A percentile compares a stretch with the other conserved stretches of the same genome.
Evolutionary conservation across 352 stramenopile species (phyloP).

Genomic region (Pythium dissotocum): DNA sequence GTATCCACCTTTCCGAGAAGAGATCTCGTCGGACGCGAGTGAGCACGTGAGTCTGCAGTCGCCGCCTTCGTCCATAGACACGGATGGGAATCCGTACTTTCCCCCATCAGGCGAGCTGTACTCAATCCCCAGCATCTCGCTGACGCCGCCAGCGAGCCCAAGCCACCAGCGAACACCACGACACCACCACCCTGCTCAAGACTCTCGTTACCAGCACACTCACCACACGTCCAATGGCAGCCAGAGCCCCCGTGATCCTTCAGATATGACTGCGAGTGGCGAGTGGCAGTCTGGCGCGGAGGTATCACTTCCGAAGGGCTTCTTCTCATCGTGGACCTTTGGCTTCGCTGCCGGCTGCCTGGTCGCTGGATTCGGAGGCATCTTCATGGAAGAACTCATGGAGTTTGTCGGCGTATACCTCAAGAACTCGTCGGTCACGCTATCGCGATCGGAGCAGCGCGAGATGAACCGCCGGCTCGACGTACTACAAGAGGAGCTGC

Average conservation of each 20-base stretch:
- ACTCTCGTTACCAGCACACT: neutral
- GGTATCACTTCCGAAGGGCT: neutral
- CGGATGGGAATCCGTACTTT: constrained; percentile 12
- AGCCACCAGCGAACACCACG: neutral
- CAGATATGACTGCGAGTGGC: neutral
- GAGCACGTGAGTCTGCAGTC: constrained; percentile 5
- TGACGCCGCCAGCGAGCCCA: constrained; percentile 32
- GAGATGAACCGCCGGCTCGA: constrained; percentile 51
- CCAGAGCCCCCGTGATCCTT: neutral
- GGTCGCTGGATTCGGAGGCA: constrained; percentile 44
- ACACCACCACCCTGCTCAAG: neutral
- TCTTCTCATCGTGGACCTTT: constrained; percentile 48
- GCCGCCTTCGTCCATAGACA: constrained; percentile 8
- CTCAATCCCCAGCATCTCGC: constrained; percentile 33
- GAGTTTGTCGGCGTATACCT: constrained; percentile 33
- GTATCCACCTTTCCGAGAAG: constrained; percentile 28
- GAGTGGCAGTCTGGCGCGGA: neutral
- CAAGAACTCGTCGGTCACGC: constrained; percentile 26
- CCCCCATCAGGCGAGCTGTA: constrained; percentile 18
- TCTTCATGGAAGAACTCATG: constrained; percentile 61
- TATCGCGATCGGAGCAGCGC: constrained; percentile 25
- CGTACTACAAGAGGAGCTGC: constrained; percentile 53
- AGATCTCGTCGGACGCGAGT: constrained; percentile 29
- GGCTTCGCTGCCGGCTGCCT: constrained; percentile 43
- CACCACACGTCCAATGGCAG: neutral